A percentile compares a stretch with the other conserved stretches of the same genome.
These are phyloP conservation scores for Ascochyta clinopodiicola DNA, from an alignment of 2,329 filamentous ascomycete species.

Conservation along the genomic window DNA sequence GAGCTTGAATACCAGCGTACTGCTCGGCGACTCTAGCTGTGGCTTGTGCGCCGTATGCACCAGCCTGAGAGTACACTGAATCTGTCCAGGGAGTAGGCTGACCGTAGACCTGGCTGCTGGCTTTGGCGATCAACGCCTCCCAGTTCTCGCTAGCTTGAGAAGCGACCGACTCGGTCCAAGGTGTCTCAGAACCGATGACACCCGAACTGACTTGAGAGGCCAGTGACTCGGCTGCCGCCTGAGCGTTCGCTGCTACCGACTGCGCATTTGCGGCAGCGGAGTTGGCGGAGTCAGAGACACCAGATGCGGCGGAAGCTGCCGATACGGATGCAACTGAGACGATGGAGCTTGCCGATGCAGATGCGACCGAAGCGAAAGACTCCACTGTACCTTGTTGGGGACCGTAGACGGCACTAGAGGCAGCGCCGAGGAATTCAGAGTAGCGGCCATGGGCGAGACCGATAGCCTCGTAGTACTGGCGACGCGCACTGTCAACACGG, in stretches of 20 bases:
- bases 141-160: conserved; percentile 67
- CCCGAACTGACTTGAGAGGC: conserved; percentile 56
- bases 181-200: conserved; percentile 56
- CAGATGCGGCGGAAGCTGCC: conserved; percentile 60
- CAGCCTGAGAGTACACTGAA: conserved; percentile 59
- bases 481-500: conserved; percentile 63
- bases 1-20: conserved; percentile 72
- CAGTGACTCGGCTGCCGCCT: conserved; percentile 55
- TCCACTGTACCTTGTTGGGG: conserved; percentile 46
- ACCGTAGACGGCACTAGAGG: conserved; percentile 71
- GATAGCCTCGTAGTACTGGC: conserved; percentile 79
- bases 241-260: conserved; percentile 54
- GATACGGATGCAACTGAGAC: conserved; percentile 54
- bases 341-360: conserved; percentile 49
- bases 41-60: conserved; percentile 66
- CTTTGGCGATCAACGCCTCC: conserved; percentile 67
- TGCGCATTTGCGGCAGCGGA: conserved; percentile 52
- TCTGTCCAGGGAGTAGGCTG: conserved; percentile 62
- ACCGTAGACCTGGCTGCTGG: conserved; percentile 74
- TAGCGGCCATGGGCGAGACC: conserved; percentile 82
- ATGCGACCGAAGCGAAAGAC: conserved; percentile 46
- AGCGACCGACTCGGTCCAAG: conserved; percentile 61
- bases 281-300: conserved; percentile 36
- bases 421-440: conserved; percentile 74
- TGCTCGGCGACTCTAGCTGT: conserved; percentile 67